Evolutionary conservation across 208 protist genomes (phyloP).

Genomic region (Phytomonas sp.): DNA sequence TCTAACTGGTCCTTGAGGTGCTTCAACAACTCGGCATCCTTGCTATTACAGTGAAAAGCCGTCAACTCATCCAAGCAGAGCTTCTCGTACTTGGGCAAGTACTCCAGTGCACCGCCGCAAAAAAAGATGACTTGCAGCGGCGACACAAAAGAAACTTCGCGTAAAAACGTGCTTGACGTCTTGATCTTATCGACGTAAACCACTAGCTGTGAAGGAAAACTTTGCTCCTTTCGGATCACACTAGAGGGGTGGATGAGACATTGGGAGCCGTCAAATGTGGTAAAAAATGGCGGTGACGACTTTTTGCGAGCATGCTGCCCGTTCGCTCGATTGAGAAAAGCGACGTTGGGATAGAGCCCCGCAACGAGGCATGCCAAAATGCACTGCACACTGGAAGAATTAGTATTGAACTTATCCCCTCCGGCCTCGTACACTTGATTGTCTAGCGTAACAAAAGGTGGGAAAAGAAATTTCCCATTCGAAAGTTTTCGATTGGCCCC

Average conservation of each 20-base stretch:
- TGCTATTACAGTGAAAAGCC: constrained; percentile 65
- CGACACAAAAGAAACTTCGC: constrained; percentile 84
- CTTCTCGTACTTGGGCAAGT: constrained; percentile 70
- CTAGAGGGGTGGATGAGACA: constrained; percentile 88
- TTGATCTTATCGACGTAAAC: constrained; percentile 94
- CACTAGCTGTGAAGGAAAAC: constrained; percentile 67
- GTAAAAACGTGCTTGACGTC: constrained; percentile 88
- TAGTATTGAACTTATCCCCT: constrained; percentile 74
- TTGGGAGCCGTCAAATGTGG: constrained; percentile 78
- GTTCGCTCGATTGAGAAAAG: constrained; percentile 34
- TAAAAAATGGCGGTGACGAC: constrained; percentile 12
- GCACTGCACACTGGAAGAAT: constrained; percentile 73
- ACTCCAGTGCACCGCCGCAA: constrained; percentile 73
- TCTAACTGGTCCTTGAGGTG: constrained; percentile 82
- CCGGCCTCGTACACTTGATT: constrained; percentile 76
- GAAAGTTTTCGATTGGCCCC: constrained; percentile 7
- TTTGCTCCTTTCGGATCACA: constrained; percentile 66
- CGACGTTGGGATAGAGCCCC: constrained; percentile 94
- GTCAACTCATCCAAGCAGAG: constrained; percentile 75
- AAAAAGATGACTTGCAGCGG: constrained; percentile 92
- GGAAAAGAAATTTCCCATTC: constrained; percentile 45
- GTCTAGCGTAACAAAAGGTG: constrained; percentile 60
- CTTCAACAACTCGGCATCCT: constrained; percentile 72
- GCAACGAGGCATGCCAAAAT: constrained; percentile 88
- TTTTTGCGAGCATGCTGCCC: constrained; percentile 12